These are phyloP conservation scores for Adansonia digitata DNA, from an alignment of 345 rosid genomes.

Conservation along the genomic window DNA sequence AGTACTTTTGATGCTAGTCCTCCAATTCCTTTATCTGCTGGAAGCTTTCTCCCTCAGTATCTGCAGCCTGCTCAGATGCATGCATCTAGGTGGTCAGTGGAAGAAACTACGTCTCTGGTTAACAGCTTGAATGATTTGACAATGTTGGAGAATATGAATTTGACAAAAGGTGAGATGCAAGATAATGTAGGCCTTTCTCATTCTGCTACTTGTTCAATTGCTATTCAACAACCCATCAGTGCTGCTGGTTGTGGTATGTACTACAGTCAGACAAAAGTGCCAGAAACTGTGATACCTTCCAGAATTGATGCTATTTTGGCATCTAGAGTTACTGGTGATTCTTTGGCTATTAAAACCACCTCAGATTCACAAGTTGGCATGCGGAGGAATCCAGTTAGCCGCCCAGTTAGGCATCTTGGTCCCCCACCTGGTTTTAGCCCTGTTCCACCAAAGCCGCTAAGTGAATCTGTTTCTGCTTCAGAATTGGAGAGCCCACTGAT, in stretches of 20 bases:
- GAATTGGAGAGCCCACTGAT: constrained; percentile 33
- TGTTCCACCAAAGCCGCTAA: constrained; percentile 52
- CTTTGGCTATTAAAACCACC: constrained; percentile 35
- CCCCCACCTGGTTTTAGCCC: constrained; percentile 94
- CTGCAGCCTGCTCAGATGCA: constrained; percentile 41
- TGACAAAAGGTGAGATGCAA: constrained; percentile 42
- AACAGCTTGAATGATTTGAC: constrained; percentile 51
- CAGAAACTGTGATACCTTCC: constrained; percentile 44
- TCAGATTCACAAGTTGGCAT: constrained; percentile 30
- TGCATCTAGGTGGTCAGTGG: constrained; percentile 49
- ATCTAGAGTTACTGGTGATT: constrained; percentile 41
- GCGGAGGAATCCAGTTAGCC: constrained; percentile 71
- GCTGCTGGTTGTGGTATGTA: constrained; percentile 30
- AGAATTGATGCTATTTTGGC: constrained; percentile 39
- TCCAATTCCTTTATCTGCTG: constrained; percentile 38
- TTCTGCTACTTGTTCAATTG: constrained; percentile 29
- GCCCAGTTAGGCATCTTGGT: constrained; percentile 71
- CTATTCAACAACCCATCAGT: constrained; percentile 42
- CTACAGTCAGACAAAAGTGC: constrained; percentile 40
- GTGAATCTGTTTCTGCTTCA: constrained; percentile 39
- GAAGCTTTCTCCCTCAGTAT: constrained; percentile 34
- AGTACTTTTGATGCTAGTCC: constrained; percentile 34
- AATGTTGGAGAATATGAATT: constrained; percentile 55
- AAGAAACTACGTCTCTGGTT: constrained; percentile 46
- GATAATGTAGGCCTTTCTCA: constrained; percentile 36